These are phyloP conservation scores for Lolium multiflorum DNA, from an alignment of 176 grass and related monocot species.

Conservation along the genomic window DNA sequence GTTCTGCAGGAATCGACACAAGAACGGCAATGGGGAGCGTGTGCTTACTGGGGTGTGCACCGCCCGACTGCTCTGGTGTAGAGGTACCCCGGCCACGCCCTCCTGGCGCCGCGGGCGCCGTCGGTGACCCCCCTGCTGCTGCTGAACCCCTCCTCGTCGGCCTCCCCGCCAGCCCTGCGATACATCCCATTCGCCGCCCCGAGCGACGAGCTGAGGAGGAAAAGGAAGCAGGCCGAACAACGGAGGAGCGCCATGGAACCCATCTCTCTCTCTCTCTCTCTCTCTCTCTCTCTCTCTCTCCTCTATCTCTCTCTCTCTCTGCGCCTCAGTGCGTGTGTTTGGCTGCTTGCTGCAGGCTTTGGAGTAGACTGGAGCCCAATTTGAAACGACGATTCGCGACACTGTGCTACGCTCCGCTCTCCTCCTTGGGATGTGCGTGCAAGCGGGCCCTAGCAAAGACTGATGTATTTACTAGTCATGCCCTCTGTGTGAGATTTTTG, in stretches of 20 bases:
- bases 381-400: constrained; percentile 49
- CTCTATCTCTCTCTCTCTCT: background rate
- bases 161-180: constrained; percentile 33
- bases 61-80: constrained; percentile 78
- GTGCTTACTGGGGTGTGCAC: constrained; percentile 90
- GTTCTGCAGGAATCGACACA: background rate
- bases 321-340: background rate
- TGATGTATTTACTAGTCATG: constrained; percentile 43
- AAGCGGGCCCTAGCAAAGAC: background rate
- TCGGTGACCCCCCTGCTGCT: constrained; percentile 39
- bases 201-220: constrained; percentile 45
- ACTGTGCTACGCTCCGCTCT: constrained; percentile 18
- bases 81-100: constrained; percentile 82
- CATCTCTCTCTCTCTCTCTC: constrained; percentile 44
- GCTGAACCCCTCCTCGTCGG: constrained; percentile 31
- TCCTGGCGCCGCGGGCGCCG: constrained; percentile 28
- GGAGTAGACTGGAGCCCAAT: constrained; percentile 58
- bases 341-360: constrained; percentile 25
- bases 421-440: constrained; percentile 42
- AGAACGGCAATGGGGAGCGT: constrained; percentile 4
- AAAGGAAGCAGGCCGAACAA: constrained; percentile 41
- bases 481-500: constrained; percentile 21
- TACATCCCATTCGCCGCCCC: constrained; percentile 42
- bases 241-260: constrained; percentile 31
- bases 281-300: too few species aligned